Evolutionary conservation across 129 eudicot species (phyloP), one percentile per base, ranked within the genome.

Genomic region (Ambrosia trifida): DNA sequence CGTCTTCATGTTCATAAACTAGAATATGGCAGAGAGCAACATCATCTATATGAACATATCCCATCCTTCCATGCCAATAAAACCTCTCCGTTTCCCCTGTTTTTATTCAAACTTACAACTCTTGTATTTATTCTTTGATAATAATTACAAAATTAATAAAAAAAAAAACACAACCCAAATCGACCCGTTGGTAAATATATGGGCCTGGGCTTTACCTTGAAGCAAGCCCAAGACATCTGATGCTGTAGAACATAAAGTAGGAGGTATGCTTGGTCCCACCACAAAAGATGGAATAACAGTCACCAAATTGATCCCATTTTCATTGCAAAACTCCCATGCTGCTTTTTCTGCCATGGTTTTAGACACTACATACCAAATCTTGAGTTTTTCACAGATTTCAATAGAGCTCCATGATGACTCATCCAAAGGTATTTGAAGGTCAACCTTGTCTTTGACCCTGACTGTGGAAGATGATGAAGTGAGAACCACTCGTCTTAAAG

Each of bases 401-500:
- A 72, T 85, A 4, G 95, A 89, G 77, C 95, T 94, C 98, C 98
- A 89, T 11, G 82, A 81, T 10, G 93, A 85, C 78, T 94, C 98
- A 17, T 89, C 97, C 78, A 89, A 45, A 40, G 91, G 80, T 77
- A 51, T 53, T 13, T 72, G 20, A 0, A 87, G 81, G 56, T 82
- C 88, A 10, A 82, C 59, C 67, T 83, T 81, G 4, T 76, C 84
- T 82, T 88, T 85, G n/a, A 79, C 85, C 68, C 98, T 83, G 19
- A 87, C 79, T 4, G 97, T 85, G 31, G 98, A 89, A 45, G 98
- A 89, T 5, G 98, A 94, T 7, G 98, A 94, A 35, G 97, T 89
- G 76, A 93, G 82, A 79, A 93, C 93, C 72, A 93, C 95, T 2
- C 98, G 96, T 73, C 73, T 78, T 52, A 93, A 44, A 5, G 87